A percentile compares a stretch with the other conserved stretches of the same genome.
These are phyloP conservation scores for Kalmusia sp. DNA, from an alignment of 2,329 filamentous ascomycete genomes.

Conservation along the genomic window DNA sequence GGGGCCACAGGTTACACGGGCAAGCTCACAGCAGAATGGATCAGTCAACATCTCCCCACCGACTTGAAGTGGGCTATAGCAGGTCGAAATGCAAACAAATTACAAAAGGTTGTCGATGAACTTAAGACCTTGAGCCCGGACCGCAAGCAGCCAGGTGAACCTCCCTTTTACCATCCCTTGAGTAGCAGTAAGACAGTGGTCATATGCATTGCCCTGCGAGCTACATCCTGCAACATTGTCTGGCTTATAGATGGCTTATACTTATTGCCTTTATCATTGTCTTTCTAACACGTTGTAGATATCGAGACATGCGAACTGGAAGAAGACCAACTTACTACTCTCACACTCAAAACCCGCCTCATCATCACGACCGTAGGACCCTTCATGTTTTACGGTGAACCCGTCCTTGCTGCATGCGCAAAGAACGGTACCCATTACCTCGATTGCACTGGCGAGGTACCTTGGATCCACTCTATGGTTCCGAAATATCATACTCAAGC, in stretches of 20 bases:
- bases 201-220: too few species aligned
- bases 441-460: conserved; percentile 70
- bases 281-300: conserved; percentile 32
- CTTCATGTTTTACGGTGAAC: conserved; percentile 69
- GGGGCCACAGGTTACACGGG: conserved; percentile 86
- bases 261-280: too few species aligned
- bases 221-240: too few species aligned
- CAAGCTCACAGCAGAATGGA: conserved; percentile 76
- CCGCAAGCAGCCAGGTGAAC: conserved; percentile 71
- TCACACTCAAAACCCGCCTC: conserved; percentile 64
- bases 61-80: conserved; percentile 88
- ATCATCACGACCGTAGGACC: conserved; percentile 69
- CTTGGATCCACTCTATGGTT: conserved; percentile 69
- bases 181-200: too few species aligned
- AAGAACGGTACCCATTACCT: conserved; percentile 71
- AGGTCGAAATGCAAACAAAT: conserved; percentile 79
- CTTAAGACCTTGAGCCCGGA: conserved; percentile 73
- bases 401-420: conserved; percentile 70
- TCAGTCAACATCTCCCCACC: conserved; percentile 73
- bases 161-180: too few species aligned
- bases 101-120: conserved; percentile 71
- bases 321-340: conserved; percentile 56
- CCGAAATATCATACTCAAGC: conserved; percentile 66
- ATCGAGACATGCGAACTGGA: conserved; percentile 52
- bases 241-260: too few species aligned